A percentile compares a stretch with the other conserved stretches of the same genome.
Evolutionary conservation across 306 rosid species (phyloP).

Genomic region (Cucumis cinereus): DNA sequence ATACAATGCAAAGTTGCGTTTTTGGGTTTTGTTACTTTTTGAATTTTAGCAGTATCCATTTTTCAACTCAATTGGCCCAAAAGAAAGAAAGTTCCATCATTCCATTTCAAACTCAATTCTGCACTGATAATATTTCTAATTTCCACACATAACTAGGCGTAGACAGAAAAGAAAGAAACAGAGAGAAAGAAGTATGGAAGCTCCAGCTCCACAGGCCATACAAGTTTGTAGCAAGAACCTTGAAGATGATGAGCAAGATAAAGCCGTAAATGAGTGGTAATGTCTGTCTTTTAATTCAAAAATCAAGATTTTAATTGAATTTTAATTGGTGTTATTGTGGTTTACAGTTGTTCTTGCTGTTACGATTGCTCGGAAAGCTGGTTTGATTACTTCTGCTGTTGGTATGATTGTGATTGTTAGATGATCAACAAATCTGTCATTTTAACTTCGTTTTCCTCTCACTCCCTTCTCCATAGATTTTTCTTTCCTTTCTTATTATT

Average conservation of each 20-base stretch:
- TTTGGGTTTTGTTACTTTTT: background rate
- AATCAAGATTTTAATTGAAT: background rate
- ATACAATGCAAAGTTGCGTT: background rate
- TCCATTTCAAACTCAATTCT: background rate
- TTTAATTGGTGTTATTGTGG: background rate
- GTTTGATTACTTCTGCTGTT: background rate
- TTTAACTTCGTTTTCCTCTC: no score
- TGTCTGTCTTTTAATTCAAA: background rate
- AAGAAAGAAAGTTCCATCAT: background rate
- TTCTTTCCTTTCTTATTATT: no score
- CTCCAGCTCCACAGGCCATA: constrained; percentile 54
- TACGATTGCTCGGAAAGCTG: background rate
- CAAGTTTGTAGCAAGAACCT: constrained; percentile 24
- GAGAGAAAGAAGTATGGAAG: constrained; percentile 42
- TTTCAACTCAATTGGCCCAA: background rate
- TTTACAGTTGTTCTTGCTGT: constrained; percentile 1
- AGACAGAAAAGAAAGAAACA: background rate
- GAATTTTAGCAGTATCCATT: background rate
- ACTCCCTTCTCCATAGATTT: no score
- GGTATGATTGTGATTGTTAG: background rate
- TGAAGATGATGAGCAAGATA: background rate
- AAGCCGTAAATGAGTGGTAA: background rate
- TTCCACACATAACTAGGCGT: background rate
- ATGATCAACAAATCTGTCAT: background rate
- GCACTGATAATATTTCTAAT: background rate